Conservation (phyloP, 345 rosid genomes). For the Psidium guajava region DNA sequence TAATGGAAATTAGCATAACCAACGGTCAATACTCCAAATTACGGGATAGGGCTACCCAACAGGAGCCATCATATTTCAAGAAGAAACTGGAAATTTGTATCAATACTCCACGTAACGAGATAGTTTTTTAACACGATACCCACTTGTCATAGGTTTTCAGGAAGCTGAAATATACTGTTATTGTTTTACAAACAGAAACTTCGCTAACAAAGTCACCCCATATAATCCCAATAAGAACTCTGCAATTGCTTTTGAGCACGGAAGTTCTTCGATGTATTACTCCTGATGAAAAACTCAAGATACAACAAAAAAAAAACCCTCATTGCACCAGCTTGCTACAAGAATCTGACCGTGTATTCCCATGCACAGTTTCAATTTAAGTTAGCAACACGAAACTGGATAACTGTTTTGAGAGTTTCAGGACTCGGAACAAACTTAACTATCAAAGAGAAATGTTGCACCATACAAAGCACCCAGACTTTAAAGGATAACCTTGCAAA, state of each 20-base stretch:
- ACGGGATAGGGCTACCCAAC: constrained; percentile 30
- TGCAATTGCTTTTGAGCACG: neutral
- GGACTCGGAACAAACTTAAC: neutral
- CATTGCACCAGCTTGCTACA: neutral
- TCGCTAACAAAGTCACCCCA: neutral
- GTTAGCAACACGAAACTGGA: neutral
- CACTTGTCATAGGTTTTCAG: neutral
- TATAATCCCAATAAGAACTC: neutral
- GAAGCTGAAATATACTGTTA: neutral
- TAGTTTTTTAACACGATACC: neutral
- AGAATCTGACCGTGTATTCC: neutral
- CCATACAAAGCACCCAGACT: neutral
- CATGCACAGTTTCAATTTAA: neutral
- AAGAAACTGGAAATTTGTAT: neutral
- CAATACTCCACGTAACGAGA: too few species aligned
- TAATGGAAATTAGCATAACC: neutral
- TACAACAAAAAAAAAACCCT: neutral
- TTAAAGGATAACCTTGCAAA: neutral
- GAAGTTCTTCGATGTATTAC: neutral
- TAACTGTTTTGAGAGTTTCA: neutral
- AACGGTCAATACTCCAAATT: neutral
- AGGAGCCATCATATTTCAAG: constrained; percentile 60
- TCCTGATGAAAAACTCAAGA: neutral
- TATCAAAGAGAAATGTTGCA: neutral
- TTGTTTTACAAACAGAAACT: neutral